These are phyloP conservation scores for Rhododendron ovatum DNA, from an alignment of 148 eudicot species.

Conservation along the genomic window DNA sequence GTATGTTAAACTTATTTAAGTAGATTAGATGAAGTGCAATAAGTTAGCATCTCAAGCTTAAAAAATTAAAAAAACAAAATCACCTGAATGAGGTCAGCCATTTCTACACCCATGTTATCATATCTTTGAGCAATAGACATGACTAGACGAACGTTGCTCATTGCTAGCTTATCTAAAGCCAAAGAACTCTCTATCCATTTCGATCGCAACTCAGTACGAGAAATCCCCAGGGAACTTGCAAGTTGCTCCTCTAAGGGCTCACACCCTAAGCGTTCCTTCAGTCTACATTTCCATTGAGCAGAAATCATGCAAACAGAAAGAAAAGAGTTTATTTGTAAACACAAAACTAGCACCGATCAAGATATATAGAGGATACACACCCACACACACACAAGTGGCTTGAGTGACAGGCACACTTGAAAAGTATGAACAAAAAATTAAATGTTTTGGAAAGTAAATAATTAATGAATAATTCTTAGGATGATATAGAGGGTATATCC, in stretches of 20 bases:
- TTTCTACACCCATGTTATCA: constrained; percentile 89
- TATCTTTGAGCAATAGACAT: constrained; percentile 92
- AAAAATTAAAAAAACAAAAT: background rate
- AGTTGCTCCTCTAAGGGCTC: constrained; percentile 94
- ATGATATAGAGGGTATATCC: background rate
- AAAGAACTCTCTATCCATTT: constrained; percentile 68
- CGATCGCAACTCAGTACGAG: constrained; percentile 55
- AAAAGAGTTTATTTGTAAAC: background rate
- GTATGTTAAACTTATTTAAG: background rate
- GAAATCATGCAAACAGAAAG: background rate
- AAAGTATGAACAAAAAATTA: background rate
- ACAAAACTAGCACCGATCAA: background rate
- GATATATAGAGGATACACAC: background rate
- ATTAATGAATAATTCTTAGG: background rate
- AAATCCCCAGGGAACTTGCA: constrained; percentile 61
- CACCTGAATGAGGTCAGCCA: constrained; percentile 96
- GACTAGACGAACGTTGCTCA: constrained; percentile 96
- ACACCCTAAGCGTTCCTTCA: constrained; percentile 69
- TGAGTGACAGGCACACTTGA: background rate
- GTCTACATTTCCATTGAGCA: constrained; percentile 31
- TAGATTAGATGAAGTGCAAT: background rate
- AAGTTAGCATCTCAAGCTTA: background rate
- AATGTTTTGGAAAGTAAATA: background rate
- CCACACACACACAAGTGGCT: background rate
- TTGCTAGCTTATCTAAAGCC: constrained; percentile 86